Evolutionary conservation across 306 rosid species (phyloP), one percentile per base, ranked within the genome.

Genomic region (Cicer yamashitae): DNA sequence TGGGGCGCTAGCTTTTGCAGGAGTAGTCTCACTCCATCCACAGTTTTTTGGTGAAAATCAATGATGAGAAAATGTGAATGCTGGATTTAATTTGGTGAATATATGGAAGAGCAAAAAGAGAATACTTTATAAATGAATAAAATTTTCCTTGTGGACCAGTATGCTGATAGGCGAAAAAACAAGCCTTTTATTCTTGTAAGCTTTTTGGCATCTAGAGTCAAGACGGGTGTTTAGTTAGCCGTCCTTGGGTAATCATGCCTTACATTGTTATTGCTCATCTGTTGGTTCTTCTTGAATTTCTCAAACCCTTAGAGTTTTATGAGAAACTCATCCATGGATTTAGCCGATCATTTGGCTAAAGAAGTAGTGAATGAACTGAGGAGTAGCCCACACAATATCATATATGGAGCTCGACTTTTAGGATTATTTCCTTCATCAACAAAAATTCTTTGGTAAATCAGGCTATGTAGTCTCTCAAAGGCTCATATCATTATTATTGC

Each of bases 401-500:
- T 10, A 38, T n/a, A 38, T n/a, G 46, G 65, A 13, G 67, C 25
- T 61, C 17, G 14, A 38, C 46, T 61, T 15, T 1, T 25, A 25
- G 8, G 40, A 25, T 58, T 58, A 58, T 22, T 11, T 58, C 8
- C 41, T 58, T 22, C 40, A 6, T 34, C 54, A n/a, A 50, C 18
- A 13, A 0, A 50, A n/a, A 59, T 30, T 59, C 46, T n/a, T 8
- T 2, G 45, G 17, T 59, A 37, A 61, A 40, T 61, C 10, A 10
- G 43, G 34, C 43, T 14, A 13, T 38, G 46, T 7, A n/a, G 67
- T 61, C 20, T 37, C 45, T 7, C 22, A 37, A 7, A 61, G 45
- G 46, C 67, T 13, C 46, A 13, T 61, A 7, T 14, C 20, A 61
- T 61, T 38, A 61, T 37, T 61, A 61, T 37, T 61, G 67, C 67